Conservation (phyloP, 2,329 filamentous ascomycete genomes). For the Aspergillus ruber region DNA sequence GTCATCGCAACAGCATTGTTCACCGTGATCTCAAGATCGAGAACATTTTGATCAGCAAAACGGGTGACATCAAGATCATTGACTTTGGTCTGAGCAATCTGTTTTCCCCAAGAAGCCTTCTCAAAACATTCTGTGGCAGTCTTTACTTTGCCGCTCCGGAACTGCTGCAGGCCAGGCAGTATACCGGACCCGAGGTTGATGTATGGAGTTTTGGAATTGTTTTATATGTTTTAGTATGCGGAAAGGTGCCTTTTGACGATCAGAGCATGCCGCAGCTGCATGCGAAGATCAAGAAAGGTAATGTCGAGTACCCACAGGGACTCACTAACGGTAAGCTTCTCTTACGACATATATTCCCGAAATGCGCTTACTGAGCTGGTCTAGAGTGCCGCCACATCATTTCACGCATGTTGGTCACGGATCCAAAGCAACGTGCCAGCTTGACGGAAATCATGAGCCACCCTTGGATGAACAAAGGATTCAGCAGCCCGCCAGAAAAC, state of each 20-base stretch:
- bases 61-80: slow-evolving; percentile 98
- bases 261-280: slow-evolving; percentile 98
- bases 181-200: slow-evolving; percentile 93
- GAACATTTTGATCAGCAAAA: slow-evolving; percentile 98
- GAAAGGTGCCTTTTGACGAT: slow-evolving; percentile 97
- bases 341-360: neutral
- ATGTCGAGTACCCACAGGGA: slow-evolving; percentile 93
- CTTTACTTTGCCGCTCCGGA: slow-evolving; percentile 97
- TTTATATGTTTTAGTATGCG: slow-evolving; percentile 91
- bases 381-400: slow-evolving; percentile 90
- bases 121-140: slow-evolving; percentile 97
- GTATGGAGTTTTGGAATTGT: slow-evolving; percentile 99
- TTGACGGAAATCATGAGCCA: slow-evolving; percentile 91
- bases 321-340: slow-evolving; percentile 68
- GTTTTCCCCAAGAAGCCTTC: slow-evolving; percentile 73
- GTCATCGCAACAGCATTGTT: slow-evolving; percentile 95
- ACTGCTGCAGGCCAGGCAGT: slow-evolving; percentile 84
- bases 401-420: slow-evolving; percentile 90
- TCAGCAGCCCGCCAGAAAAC: slow-evolving; percentile 79
- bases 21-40: slow-evolving; percentile 98
- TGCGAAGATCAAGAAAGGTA: slow-evolving; percentile 96
- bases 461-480: slow-evolving; percentile 93
- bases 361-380: slow-evolving; percentile 30
- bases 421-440: slow-evolving; percentile 77
- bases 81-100: slow-evolving; percentile 97